Percentiles rank a stretch among this genome's conserved stretches.
These are phyloP conservation scores for Cordyceps tenuipes DNA, from an alignment of 2,329 filamentous ascomycete species.

Conservation along the genomic window DNA sequence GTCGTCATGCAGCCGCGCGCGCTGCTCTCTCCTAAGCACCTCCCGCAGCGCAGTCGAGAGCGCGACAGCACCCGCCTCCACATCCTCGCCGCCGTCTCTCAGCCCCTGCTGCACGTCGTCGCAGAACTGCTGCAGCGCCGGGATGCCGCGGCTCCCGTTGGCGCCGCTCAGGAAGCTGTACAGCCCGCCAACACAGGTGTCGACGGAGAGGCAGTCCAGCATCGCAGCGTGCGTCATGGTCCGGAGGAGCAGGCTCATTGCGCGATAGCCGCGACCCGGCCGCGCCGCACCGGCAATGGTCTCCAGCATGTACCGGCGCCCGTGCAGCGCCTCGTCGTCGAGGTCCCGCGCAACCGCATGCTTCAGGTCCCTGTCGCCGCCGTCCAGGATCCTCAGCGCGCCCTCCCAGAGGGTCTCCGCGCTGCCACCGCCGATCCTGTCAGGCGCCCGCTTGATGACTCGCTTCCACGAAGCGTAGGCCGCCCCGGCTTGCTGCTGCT, in stretches of 20 bases:
- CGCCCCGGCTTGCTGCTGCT: neutral
- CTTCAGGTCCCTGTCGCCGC: neutral
- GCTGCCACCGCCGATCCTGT: neutral
- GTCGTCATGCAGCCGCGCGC: conserved; percentile 1
- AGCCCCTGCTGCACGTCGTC: neutral
- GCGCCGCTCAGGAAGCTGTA: conserved; percentile 9
- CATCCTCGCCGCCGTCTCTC: neutral
- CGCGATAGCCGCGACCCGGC: neutral
- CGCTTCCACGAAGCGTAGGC: conserved; percentile 6
- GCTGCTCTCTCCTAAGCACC: conserved; percentile 8
- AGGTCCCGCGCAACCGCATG: neutral
- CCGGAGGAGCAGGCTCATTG: neutral
- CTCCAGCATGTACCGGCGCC: neutral
- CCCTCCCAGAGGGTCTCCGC: neutral
- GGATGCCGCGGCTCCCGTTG: conserved; percentile 2
- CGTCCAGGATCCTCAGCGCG: conserved; percentile 4
- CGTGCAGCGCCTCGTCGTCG: neutral
- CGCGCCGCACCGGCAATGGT: neutral
- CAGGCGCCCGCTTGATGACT: neutral
- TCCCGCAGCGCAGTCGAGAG: conserved; percentile 7
- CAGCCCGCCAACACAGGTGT: conserved; percentile 5
- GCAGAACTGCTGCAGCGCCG: conserved; percentile 2
- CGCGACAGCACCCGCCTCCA: neutral
- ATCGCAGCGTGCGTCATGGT: conserved; percentile 7
- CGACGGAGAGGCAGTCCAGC: conserved; percentile 7